phyloP scores from a whole-genome alignment of 805 yeast species.

The Candida wancherniae region DNA sequence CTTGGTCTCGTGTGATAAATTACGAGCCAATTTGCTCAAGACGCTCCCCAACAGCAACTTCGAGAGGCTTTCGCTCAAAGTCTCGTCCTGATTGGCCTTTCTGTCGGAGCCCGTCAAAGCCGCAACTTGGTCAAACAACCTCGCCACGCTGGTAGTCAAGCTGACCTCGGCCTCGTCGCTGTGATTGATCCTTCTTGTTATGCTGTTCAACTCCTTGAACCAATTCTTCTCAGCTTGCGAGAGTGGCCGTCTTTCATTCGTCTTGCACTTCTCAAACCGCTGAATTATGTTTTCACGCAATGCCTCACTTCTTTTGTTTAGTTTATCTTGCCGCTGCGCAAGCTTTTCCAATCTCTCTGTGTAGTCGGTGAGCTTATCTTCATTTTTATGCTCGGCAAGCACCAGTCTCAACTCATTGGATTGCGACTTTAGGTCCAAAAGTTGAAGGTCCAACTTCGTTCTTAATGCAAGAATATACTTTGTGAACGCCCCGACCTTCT shows the following conservation, averaged over 20 bases:
- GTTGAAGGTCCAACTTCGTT: constrained; percentile 13
- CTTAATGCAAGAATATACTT: constrained; percentile 12
- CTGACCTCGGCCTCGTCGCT: constrained; percentile 8
- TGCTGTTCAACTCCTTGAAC: constrained; percentile 33
- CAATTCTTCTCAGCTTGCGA: constrained; percentile 32
- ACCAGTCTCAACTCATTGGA: constrained; percentile 9
- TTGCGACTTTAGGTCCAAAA: constrained; percentile 23
- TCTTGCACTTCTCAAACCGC: constrained; percentile 21
- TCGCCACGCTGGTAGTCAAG: constrained; percentile 8
- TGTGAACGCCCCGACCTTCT: constrained; percentile 8
- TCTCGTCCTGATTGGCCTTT: constrained; percentile 2
- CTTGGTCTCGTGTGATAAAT: constrained; percentile 22
- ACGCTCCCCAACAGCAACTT: constrained; percentile 8
- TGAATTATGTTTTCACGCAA: constrained; percentile 21
- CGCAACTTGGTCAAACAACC: constrained; percentile 7
- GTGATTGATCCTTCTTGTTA: constrained; percentile 12
- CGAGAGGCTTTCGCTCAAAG: constrained; percentile 6
- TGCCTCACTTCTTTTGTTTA: constrained; percentile 17
- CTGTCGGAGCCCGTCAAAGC: constrained; percentile 1
- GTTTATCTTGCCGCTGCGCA: constrained; percentile 18
- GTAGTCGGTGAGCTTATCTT: constrained; percentile 7
- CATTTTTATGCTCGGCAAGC: constrained; percentile 1
- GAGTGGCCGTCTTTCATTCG: constrained; percentile 24
- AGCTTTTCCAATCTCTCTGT: constrained; percentile 13
- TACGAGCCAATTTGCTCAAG: constrained; percentile 10